phyloP scores from a whole-genome alignment of 139 green algal species.

The Micromonas pusilla region DNA sequence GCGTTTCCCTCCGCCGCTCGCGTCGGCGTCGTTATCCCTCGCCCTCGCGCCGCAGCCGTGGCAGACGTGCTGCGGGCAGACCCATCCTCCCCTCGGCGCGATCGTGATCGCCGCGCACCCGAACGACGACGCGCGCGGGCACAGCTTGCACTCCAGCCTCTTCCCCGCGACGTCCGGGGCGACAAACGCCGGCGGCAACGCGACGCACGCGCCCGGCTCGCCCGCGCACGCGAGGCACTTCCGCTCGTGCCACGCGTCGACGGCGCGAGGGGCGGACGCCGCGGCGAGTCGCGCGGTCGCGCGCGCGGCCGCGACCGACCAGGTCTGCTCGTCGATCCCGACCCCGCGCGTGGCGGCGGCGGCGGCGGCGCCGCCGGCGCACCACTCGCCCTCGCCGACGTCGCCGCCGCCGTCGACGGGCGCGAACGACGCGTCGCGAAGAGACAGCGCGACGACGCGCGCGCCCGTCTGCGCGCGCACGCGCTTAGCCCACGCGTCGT shows the following conservation, averaged over 20 bases:
- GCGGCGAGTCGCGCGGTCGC: too few species aligned
- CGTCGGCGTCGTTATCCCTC: not conserved
- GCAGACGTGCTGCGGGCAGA: constrained; percentile 18
- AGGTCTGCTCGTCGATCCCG: too few species aligned
- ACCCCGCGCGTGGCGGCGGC: too few species aligned
- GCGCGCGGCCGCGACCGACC: too few species aligned
- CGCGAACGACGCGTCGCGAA: not conserved
- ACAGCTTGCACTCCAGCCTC: not conserved
- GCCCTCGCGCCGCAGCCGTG: not conserved
- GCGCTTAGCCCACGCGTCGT: not conserved
- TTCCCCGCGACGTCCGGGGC: not conserved
- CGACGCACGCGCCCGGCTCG: not conserved
- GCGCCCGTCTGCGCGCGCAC: not conserved
- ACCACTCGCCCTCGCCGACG: too few species aligned
- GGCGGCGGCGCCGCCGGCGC: too few species aligned
- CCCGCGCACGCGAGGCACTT: not conserved
- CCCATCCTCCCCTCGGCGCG: not conserved
- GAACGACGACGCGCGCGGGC: not conserved
- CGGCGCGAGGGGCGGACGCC: too few species aligned
- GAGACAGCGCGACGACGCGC: not conserved
- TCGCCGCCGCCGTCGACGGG: too few species aligned
- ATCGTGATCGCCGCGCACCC: constrained; percentile 1
- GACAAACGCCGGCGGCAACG: constrained; percentile 7
- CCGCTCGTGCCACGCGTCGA: not conserved
- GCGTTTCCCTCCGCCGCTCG: too few species aligned